phyloP scores from a whole-genome alignment of 192 early-diverging fungal genomes.

The Neocallimastix lanati region DNA sequence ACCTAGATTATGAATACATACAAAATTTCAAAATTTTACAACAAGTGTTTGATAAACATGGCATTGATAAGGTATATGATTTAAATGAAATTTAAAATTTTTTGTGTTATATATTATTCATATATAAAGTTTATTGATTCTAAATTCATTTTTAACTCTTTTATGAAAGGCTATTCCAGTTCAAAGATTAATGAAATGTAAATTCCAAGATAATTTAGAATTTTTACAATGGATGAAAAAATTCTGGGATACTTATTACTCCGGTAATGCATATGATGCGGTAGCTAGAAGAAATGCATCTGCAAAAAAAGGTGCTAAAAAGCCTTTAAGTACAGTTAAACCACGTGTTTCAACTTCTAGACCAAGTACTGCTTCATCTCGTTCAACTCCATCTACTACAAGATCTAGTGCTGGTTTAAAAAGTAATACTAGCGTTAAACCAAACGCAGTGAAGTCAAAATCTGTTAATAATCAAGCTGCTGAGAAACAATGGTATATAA shows the following conservation, averaged over 20 bases:
- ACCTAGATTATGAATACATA: conserved; percentile 86
- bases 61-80: conserved; percentile 85
- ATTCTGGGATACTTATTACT: not conserved
- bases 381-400: not conserved
- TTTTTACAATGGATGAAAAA: conserved; percentile 90
- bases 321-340: not conserved
- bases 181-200: conserved; percentile 78
- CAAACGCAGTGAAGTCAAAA: no score
- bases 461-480: no score
- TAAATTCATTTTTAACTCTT: no score
- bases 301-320: not conserved
- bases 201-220: conserved; percentile 97
- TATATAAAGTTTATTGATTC: no score
- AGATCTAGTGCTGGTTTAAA: not conserved
- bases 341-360: not conserved
- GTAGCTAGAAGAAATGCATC: not conserved
- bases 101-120: no score
- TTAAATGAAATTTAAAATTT: no score
- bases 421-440: no score
- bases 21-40: conserved; percentile 92
- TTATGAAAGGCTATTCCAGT: conserved; percentile 74
- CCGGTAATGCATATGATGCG: not conserved
- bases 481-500: no score
- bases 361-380: not conserved
- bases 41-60: conserved; percentile 64